These are phyloP conservation scores for Candida hungchunana DNA, from an alignment of 805 yeast genomes.

Conservation along the genomic window DNA sequence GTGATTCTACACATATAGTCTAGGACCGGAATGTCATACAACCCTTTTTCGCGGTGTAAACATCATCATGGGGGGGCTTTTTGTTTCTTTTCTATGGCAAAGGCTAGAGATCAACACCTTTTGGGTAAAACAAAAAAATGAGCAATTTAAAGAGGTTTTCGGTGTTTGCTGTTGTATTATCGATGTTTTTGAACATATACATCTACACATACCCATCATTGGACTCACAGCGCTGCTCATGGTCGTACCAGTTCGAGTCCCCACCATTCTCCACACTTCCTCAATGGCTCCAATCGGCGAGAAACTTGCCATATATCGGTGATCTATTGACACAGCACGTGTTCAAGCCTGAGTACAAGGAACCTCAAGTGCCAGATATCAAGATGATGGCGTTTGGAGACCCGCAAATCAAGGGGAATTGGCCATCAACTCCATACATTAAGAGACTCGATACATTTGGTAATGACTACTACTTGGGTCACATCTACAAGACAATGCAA, in stretches of 20 bases:
- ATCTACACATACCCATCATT: constrained; percentile 75
- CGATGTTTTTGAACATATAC: constrained; percentile 53
- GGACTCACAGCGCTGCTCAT: constrained; percentile 50
- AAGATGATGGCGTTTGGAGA: constrained; percentile 85
- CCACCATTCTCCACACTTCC: constrained; percentile 10
- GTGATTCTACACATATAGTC: too few species aligned
- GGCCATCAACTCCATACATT: constrained; percentile 65
- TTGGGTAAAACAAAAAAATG: too few species aligned
- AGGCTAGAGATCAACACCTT: too few species aligned
- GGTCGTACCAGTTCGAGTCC: constrained; percentile 38
- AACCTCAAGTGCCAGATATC: constrained; percentile 36
- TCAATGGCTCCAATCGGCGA: constrained; percentile 7
- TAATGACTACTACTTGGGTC: constrained; percentile 86
- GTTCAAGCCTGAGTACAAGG: constrained; percentile 16
- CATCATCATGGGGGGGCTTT: too few species aligned
- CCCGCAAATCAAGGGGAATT: constrained; percentile 92
- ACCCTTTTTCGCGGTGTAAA: too few species aligned
- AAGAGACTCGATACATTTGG: constrained; percentile 82
- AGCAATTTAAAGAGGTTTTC: too few species aligned
- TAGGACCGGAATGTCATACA: too few species aligned
- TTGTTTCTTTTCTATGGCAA: too few species aligned
- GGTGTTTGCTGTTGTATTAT: constrained; percentile 25
- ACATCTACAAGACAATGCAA: constrained; percentile 67
- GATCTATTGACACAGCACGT: constrained; percentile 27
- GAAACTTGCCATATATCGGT: constrained; percentile 21